Percentiles rank a stretch among this genome's conserved stretches.
Evolutionary conservation across 129 eudicot genomes (phyloP).

Genomic region (Flaveria bidentis): DNA sequence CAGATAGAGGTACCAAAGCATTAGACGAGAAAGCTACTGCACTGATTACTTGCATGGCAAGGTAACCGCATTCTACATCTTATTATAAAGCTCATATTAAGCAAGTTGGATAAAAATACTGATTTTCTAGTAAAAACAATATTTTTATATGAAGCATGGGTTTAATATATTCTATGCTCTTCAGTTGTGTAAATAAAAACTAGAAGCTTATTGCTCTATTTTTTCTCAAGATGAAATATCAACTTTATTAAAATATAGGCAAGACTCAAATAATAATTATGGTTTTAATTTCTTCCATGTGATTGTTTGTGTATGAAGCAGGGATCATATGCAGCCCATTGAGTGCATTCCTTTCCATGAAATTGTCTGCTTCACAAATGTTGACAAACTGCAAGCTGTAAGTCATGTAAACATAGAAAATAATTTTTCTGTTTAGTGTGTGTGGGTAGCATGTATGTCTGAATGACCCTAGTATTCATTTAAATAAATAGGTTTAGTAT

Average conservation of each 20-base stretch:
- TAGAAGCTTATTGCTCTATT: neutral
- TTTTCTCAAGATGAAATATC: constrained; percentile 13
- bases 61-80: constrained; percentile 36
- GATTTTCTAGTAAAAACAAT: neutral
- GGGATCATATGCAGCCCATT: constrained; percentile 73
- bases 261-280: constrained; percentile 5
- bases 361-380: constrained; percentile 64
- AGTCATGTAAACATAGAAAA: constrained; percentile 24
- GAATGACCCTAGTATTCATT: neutral
- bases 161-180: neutral
- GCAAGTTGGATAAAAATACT: neutral
- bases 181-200: neutral
- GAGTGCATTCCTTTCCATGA: constrained; percentile 68
- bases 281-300: constrained; percentile 11
- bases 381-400: constrained; percentile 79
- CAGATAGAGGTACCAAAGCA: constrained; percentile 37
- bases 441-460: neutral
- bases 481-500: neutral
- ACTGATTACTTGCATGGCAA: constrained; percentile 53
- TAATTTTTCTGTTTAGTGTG: neutral
- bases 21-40: constrained; percentile 61
- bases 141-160: neutral
- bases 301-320: constrained; percentile 37
- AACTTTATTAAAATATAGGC: neutral
- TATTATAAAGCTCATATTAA: constrained; percentile 1